Percentiles rank a stretch among this genome's conserved stretches.
Evolutionary conservation across 139 green algal species (phyloP).

Genomic region (Picochlorum sp.): DNA sequence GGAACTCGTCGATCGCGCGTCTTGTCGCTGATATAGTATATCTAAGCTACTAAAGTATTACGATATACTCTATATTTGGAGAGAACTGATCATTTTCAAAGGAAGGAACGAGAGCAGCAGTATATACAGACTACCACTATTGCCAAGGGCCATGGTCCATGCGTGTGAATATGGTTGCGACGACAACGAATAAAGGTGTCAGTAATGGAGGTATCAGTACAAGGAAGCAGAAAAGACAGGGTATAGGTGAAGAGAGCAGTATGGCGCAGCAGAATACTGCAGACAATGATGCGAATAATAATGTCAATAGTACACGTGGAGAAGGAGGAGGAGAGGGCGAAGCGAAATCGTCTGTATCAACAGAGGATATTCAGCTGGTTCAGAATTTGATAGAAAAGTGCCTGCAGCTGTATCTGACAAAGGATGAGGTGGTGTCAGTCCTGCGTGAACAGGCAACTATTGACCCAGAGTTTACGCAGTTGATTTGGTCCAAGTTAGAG

Average conservation of each 20-base stretch:
- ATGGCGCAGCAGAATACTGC: not conserved
- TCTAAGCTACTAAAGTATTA: too few relatives aligned
- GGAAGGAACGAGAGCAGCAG: too few relatives aligned
- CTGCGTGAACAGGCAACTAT: constrained; percentile 64
- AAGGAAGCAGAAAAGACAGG: not conserved
- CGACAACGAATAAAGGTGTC: too few relatives aligned
- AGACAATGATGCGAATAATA: not conserved
- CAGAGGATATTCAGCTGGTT: constrained; percentile 76
- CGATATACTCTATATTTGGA: too few relatives aligned
- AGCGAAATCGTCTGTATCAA: constrained; percentile 34
- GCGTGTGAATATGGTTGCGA: too few relatives aligned
- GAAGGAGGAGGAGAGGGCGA: not conserved
- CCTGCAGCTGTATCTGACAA: constrained; percentile 85
- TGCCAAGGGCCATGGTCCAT: too few relatives aligned
- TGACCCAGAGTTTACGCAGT: constrained; percentile 76
- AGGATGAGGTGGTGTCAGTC: constrained; percentile 61
- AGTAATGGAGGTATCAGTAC: too few relatives aligned
- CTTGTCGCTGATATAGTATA: too few relatives aligned
- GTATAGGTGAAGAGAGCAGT: not conserved
- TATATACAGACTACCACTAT: too few relatives aligned
- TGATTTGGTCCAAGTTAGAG: constrained; percentile 92
- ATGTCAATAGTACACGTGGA: not conserved
- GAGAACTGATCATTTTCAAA: too few relatives aligned
- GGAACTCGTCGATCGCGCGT: too few relatives aligned
- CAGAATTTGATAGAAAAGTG: constrained; percentile 91